Evolutionary conservation across 2,329 filamentous ascomycete genomes (phyloP), one percentile per base, ranked within the genome.

Genomic region (Endoconidiophora laricicola): DNA sequence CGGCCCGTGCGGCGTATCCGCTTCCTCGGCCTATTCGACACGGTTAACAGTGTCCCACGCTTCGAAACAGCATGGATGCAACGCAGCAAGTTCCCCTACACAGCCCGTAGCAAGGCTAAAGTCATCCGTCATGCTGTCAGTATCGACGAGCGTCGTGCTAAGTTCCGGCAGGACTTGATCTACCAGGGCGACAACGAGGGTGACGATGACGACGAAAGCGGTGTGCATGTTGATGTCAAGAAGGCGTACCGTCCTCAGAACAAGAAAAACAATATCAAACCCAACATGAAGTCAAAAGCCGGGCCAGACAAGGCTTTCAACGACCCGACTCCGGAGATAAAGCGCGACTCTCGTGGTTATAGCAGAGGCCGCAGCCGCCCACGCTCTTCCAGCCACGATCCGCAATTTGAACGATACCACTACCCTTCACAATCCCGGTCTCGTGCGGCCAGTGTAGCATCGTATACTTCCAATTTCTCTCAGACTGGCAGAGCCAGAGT

Each of bases 21-120:
- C 2, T 88, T 90, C 56, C 68, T 91, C 1, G 85, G 85, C 0
- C 69, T 91, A 0, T 91, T 90, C 55, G 84, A 90, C 57, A 87
- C 83, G 0, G 84, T 90, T 55, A 88, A 88, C 58, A 84, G 79
- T 12, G 83, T 88, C 0, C 83, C 83, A 1, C 71, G 74, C 2
- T 91, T 91, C 53, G 85, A 91, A 62, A 75, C 71, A 2, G 72
- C 73, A 0, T 84, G 79, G 76, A 88, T 90, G 81, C 76, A 85
- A 59, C 74, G 84, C 37, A 84, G 74, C 59, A 86, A 81, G 60
- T 86, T 86, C 40, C 83, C 83, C 0, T 83, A 82, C 59, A 78
- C 74, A 0, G 74, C 73, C 1, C 63, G 72, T 1, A 76, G 69
- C 20, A 74, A 68, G 6, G 74, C 74, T 2, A 71, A 69, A 57